Percentiles rank a stretch among this genome's conserved stretches.
These are phyloP conservation scores for Starmerella floricola DNA, from an alignment of 805 yeast genomes.

Conservation along the genomic window DNA sequence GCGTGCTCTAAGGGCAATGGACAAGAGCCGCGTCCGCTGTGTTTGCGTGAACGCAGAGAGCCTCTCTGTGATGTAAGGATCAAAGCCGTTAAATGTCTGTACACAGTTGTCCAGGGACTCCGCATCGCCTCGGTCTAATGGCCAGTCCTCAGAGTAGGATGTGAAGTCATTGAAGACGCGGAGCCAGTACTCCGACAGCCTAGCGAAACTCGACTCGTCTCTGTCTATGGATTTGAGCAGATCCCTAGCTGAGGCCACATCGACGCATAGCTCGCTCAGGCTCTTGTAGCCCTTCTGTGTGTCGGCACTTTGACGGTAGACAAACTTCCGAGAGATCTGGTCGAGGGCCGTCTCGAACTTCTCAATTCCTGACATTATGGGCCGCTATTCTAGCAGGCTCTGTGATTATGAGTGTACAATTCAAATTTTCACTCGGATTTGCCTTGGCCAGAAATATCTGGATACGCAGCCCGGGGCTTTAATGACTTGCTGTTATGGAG, in stretches of 20 bases:
- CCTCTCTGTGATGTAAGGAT: neutral
- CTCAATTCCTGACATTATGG: neutral
- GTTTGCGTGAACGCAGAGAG: slow-evolving; percentile 8
- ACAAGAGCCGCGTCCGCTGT: slow-evolving; percentile 10
- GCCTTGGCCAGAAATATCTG: too few relatives aligned
- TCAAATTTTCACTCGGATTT: too few relatives aligned
- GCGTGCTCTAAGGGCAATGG: slow-evolving; percentile 12
- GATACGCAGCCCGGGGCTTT: too few relatives aligned
- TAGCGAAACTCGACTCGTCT: neutral
- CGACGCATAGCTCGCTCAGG: slow-evolving; percentile 2
- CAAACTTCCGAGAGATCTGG: slow-evolving; percentile 7
- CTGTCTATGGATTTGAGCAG: slow-evolving; percentile 1
- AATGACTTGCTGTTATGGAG: too few relatives aligned
- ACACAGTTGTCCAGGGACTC: neutral
- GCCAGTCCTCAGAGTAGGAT: slow-evolving; percentile 13
- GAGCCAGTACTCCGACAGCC: slow-evolving; percentile 9
- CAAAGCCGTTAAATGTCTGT: slow-evolving; percentile 1
- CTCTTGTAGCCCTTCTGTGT: slow-evolving; percentile 3
- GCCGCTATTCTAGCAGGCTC: too few relatives aligned
- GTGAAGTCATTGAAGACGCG: slow-evolving; percentile 9
- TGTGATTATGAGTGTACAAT: too few relatives aligned
- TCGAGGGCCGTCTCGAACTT: slow-evolving; percentile 1
- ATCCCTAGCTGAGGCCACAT: neutral
- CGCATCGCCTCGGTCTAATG: neutral
- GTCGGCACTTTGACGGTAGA: slow-evolving; percentile 3